Evolutionary conservation across 768 basidiomycete species (phyloP), one percentile per base, ranked within the genome.

Genomic region (Tulasnella calospora): DNA sequence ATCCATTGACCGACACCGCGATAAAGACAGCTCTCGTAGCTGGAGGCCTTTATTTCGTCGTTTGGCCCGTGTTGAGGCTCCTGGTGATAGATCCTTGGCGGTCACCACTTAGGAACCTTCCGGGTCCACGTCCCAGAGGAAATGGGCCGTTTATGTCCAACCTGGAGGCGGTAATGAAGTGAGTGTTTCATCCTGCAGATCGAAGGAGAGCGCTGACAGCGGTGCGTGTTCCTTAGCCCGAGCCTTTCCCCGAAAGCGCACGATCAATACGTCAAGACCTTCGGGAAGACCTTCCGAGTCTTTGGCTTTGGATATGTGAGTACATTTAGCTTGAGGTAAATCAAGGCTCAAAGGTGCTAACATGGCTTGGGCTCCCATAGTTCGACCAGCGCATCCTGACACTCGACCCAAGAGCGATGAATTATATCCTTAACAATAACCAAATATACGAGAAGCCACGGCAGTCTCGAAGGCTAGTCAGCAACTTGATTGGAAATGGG

Each of bases 401-500:
- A 0, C 86, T 94, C 51, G 95, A 97, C 82, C 93, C 94, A 6
- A 83, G 88, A 35, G 92, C 95, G 0, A 83, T 96, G 40, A 83
- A 88, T 12, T 90, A 96, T 82, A 87, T 97, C 47, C 85, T 96
- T 73, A 92, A 92, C 81, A 88, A 94, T 79, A 86, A 89, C 0
- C 90, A 19, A 3, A 82, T 84, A 61, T 95, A 94, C 82, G 92
- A 94, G 82, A 97, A 97, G 83, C 94, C 96, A 13, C 91, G 89
- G 88, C 90, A 90, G 80, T 92, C 94, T 2, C 89, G 94, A 35
- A 86, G 87, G 57, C 84, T 93, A 61, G 93, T 98, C 51, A 89
- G 90, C 21, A 87, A 88, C 78, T 88, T 96, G 78, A 92, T 98
- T 79, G 96, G 96, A 0, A 90, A 90, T 76, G 95, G 85, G 10